phyloP scores from a whole-genome alignment of 345 rosid genomes.

The Schrenkiella parvula region DNA sequence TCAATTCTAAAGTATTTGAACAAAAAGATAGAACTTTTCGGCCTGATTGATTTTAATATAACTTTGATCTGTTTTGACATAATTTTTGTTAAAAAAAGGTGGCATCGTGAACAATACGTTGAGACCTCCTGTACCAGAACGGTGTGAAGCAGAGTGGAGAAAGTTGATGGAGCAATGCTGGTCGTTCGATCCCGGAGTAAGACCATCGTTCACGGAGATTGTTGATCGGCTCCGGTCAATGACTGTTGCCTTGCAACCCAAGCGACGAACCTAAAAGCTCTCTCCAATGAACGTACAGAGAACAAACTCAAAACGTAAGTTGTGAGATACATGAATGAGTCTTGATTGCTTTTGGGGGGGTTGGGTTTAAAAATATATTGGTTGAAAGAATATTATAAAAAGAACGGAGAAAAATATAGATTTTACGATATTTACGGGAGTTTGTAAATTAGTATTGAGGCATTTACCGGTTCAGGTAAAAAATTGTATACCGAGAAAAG shows the following conservation, averaged over 20 bases:
- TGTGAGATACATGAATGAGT: not conserved
- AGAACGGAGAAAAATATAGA: not conserved
- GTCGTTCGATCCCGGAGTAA: slow-evolving; percentile 56
- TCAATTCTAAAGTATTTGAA: not conserved
- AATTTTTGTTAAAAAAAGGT: slow-evolving; percentile 43
- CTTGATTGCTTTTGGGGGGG: not conserved
- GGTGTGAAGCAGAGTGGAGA: slow-evolving; percentile 69
- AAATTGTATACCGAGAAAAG: slow-evolving; percentile 3
- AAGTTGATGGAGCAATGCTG: slow-evolving; percentile 88
- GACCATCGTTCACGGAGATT: slow-evolving; percentile 86
- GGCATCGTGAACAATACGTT: slow-evolving; percentile 80
- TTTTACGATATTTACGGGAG: not conserved
- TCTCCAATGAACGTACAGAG: not conserved
- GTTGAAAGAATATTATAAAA: not conserved
- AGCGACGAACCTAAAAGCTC: slow-evolving; percentile 31
- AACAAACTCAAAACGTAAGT: slow-evolving; percentile 2
- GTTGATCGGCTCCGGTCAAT: slow-evolving; percentile 52
- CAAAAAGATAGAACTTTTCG: not conserved
- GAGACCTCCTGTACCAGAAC: slow-evolving; percentile 69
- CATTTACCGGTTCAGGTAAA: slow-evolving; percentile 18
- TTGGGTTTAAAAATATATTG: not conserved
- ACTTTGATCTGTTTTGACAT: not conserved
- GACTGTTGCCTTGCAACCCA: slow-evolving; percentile 50
- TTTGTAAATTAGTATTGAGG: slow-evolving; percentile 18
- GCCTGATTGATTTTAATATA: not conserved